These are phyloP conservation scores for Cryomyces antarcticus DNA, from an alignment of 495 filamentous ascomycete genomes.

Conservation along the genomic window DNA sequence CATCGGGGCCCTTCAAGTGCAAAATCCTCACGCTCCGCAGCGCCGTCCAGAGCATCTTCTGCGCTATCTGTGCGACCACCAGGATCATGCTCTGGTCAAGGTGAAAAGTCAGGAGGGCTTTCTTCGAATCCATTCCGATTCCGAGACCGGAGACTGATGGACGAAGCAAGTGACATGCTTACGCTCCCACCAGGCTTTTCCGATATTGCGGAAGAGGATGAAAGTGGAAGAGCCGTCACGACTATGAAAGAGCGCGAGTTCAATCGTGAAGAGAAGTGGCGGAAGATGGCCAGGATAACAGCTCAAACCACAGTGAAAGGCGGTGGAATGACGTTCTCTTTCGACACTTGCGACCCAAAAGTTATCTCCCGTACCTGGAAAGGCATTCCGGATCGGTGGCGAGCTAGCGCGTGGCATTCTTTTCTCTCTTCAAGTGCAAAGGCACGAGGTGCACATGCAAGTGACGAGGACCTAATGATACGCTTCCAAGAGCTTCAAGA, in stretches of 20 bases:
- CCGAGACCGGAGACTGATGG: slow-evolving; percentile 48
- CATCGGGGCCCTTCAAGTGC: slow-evolving; percentile 28
- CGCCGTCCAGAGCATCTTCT: slow-evolving; percentile 2
- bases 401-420: slow-evolving; percentile 80
- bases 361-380: slow-evolving; percentile 90
- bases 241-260: slow-evolving; percentile 59
- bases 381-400: slow-evolving; percentile 92
- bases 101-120: background rate
- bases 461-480: slow-evolving; percentile 51
- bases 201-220: slow-evolving; percentile 37
- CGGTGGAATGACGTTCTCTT: slow-evolving; percentile 76
- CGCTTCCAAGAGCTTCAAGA: slow-evolving; percentile 43
- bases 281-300: slow-evolving; percentile 73
- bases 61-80: slow-evolving; percentile 6
- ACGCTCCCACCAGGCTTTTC: slow-evolving; percentile 49
- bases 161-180: slow-evolving; percentile 82
- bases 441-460: slow-evolving; percentile 32
- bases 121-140: slow-evolving; percentile 24
- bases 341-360: slow-evolving; percentile 68
- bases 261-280: slow-evolving; percentile 81
- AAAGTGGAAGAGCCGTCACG: slow-evolving; percentile 33
- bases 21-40: slow-evolving; percentile 13
- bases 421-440: slow-evolving; percentile 77
- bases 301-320: slow-evolving; percentile 28
- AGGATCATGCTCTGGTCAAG: slow-evolving; percentile 4